Evolutionary conservation across 169 alveolate species (phyloP).

Genomic region (Eimeria sp.): DNA sequence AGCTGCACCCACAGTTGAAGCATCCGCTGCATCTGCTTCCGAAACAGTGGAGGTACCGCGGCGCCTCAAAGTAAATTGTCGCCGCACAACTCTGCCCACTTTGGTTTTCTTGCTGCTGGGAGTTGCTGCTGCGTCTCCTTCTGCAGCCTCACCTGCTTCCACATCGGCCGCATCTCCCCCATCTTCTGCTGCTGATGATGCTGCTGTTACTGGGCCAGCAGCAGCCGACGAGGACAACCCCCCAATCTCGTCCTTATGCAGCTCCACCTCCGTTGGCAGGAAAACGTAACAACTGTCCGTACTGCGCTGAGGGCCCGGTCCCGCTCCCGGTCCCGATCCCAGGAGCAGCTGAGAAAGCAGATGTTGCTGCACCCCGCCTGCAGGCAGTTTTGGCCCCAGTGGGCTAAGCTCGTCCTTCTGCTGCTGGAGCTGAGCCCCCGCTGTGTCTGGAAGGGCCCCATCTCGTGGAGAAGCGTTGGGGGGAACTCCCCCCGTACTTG

Average conservation of each 20-base stretch:
- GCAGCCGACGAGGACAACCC: conserved; percentile 43
- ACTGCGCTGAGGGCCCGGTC: not conserved
- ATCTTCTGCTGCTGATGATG: conserved; percentile 6
- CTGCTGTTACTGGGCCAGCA: not conserved
- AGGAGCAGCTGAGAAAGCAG: conserved; percentile 26
- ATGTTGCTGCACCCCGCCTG: not conserved
- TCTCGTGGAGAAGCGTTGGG: not conserved
- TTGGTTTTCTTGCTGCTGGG: conserved; percentile 32
- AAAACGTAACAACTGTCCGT: not conserved
- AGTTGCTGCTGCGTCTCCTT: conserved; percentile 45
- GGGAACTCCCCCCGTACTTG: not conserved
- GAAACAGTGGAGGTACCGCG: not conserved
- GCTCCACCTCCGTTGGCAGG: conserved; percentile 16
- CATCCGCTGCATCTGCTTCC: not conserved
- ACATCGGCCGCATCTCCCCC: conserved; percentile 14
- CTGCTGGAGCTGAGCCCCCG: conserved; percentile 62
- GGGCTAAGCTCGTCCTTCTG: conserved; percentile 25
- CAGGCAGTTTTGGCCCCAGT: not conserved
- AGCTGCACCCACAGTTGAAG: not conserved
- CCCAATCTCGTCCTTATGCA: conserved; percentile 25
- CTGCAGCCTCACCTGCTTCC: conserved; percentile 14
- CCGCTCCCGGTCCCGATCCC: conserved; percentile 17
- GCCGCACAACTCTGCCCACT: conserved; percentile 33
- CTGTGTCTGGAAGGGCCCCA: not conserved
- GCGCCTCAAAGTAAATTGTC: conserved; percentile 19